A percentile compares a stretch with the other conserved stretches of the same genome.
phyloP scores from a whole-genome alignment of 2,329 filamentous ascomycete genomes.

The Myotisia sp. region DNA sequence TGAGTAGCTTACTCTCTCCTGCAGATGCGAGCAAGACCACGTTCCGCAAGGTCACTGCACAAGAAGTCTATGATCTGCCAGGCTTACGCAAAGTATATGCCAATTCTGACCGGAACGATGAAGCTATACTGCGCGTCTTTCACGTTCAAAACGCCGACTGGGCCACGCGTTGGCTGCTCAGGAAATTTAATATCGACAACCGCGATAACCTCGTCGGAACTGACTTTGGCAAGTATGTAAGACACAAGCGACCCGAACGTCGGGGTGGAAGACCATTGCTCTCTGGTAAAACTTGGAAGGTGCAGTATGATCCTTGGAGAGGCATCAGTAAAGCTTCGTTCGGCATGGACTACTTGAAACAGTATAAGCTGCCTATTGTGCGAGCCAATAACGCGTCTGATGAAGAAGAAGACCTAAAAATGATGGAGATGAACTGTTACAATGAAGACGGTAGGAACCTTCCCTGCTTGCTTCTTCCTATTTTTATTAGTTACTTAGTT shows the following conservation, averaged over 20 bases:
- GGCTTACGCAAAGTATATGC: slow-evolving; percentile 33
- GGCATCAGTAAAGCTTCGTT: slow-evolving; percentile 37
- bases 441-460: slow-evolving; percentile 24
- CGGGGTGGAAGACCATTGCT: slow-evolving; percentile 39
- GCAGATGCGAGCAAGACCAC: slow-evolving; percentile 25
- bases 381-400: slow-evolving; percentile 10
- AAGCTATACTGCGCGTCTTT: slow-evolving; percentile 22
- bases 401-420: slow-evolving; percentile 23
- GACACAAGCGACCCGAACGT: slow-evolving; percentile 33
- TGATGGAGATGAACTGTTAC: slow-evolving; percentile 39
- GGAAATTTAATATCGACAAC: slow-evolving; percentile 40
- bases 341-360: slow-evolving; percentile 39
- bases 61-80: slow-evolving; percentile 35
- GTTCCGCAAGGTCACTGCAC: slow-evolving; percentile 33
- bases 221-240: slow-evolving; percentile 37
- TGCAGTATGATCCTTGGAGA: slow-evolving; percentile 38
- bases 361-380: slow-evolving; percentile 20
- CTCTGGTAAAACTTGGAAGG: slow-evolving; percentile 37
- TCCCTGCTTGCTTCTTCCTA: no score
- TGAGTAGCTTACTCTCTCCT: not conserved
- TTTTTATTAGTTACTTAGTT: no score
- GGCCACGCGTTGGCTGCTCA: slow-evolving; percentile 36
- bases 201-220: slow-evolving; percentile 35
- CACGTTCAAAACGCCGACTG: slow-evolving; percentile 42
- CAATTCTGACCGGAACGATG: slow-evolving; percentile 15